phyloP scores from a whole-genome alignment of 441 rosid species.

The Pelargonium citronellum region DNA sequence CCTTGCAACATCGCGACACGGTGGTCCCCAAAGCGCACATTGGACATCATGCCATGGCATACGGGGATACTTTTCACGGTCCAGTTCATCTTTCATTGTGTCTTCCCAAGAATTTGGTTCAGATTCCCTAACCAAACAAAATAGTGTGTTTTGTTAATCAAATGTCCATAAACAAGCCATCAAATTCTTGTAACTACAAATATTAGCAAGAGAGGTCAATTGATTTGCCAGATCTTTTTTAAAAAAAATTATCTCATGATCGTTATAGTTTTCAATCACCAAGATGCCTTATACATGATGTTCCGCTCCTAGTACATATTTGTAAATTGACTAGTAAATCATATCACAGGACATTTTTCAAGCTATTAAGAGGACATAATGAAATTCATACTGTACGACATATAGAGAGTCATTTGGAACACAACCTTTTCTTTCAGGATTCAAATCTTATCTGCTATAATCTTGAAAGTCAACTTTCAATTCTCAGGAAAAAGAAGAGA shows the following conservation, averaged over 20 bases:
- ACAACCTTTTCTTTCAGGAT: not conserved
- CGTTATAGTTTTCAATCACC: not conserved
- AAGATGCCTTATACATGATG: not conserved
- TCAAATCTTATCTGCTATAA: not conserved
- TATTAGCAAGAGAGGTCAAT: not conserved
- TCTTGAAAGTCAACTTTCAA: not conserved
- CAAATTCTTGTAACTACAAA: not conserved
- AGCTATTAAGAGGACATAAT: constrained; percentile 9
- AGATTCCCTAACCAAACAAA: constrained; percentile 62
- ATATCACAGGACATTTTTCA: not conserved
- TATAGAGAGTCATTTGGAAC: constrained; percentile 1
- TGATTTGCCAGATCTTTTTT: not conserved
- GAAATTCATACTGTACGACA: not conserved
- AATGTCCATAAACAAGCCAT: not conserved
- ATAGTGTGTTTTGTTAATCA: not conserved
- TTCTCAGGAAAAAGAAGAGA: not conserved
- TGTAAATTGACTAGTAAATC: not conserved
- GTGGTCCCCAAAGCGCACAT: constrained; percentile 98
- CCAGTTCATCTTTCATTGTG: constrained; percentile 84
- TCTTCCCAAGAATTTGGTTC: constrained; percentile 99
- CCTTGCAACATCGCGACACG: constrained; percentile 92
- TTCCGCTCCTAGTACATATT: not conserved
- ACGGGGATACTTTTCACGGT: constrained; percentile 84
- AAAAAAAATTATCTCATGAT: not conserved
- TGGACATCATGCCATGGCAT: constrained; percentile 99